These are phyloP conservation scores for Zostera marina DNA, from an alignment of 116 monocot species.

Conservation along the genomic window DNA sequence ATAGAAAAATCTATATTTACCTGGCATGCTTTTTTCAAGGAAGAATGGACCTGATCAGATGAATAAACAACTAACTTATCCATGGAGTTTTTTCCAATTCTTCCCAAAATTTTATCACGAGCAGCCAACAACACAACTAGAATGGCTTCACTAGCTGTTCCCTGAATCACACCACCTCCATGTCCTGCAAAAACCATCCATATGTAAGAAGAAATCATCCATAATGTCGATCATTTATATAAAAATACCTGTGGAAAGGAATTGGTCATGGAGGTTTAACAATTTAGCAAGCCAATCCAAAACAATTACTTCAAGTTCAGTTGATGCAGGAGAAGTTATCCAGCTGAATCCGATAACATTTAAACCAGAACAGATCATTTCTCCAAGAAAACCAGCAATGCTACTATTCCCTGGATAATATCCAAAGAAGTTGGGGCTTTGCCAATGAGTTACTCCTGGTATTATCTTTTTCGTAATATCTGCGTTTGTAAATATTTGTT, in stretches of 20 bases:
- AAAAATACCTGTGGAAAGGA: conserved; percentile 69
- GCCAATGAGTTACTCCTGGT: conserved; percentile 87
- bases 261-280: conserved; percentile 53
- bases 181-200: conserved; percentile 21
- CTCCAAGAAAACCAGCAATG: conserved; percentile 87
- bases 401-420: conserved; percentile 79
- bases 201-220: too few species aligned
- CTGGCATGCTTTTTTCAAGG: conserved; percentile 76
- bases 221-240: neutral
- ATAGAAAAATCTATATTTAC: conserved; percentile 8
- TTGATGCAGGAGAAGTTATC: conserved; percentile 87
- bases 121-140: conserved; percentile 79
- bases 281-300: conserved; percentile 93
- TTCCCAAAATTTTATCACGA: conserved; percentile 62
- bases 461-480: conserved; percentile 71
- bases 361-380: conserved; percentile 81
- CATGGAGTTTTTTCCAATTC: conserved; percentile 37
- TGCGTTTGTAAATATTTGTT: conserved; percentile 8
- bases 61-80: conserved; percentile 73
- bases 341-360: conserved; percentile 95
- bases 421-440: conserved; percentile 85
- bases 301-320: conserved; percentile 86
- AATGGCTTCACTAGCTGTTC: conserved; percentile 84
- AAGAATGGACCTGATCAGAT: conserved; percentile 86
- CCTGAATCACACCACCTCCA: conserved; percentile 94